phyloP scores from a whole-genome alignment of 352 stramenopile species.

The Blastocystis sp. region DNA sequence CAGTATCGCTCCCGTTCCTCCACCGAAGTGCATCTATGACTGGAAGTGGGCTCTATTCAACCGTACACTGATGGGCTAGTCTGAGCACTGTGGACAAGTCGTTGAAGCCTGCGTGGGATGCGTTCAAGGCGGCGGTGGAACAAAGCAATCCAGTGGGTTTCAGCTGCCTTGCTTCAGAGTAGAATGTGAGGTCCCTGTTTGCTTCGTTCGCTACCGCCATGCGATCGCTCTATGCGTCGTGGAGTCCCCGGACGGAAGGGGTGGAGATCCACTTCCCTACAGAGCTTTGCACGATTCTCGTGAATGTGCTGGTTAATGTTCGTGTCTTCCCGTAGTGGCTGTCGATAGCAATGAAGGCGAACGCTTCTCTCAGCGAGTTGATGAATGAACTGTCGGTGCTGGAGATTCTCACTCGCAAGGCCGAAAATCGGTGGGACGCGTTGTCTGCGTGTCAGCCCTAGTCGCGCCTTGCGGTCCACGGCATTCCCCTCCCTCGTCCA shows the following conservation, averaged over 20 bases:
- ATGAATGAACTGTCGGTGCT: conserved; percentile 28
- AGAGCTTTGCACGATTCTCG: conserved; percentile 6
- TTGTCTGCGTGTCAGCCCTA: background rate
- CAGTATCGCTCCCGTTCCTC: background rate
- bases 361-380: background rate
- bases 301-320: background rate
- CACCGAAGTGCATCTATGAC: background rate
- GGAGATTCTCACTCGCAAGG: conserved; percentile 37
- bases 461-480: background rate
- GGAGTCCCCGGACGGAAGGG: background rate
- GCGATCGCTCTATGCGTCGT: background rate
- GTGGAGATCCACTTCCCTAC: background rate
- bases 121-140: conserved; percentile 17
- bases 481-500: background rate
- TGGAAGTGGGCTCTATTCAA: background rate
- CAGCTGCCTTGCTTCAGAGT: background rate
- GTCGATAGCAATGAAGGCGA: conserved; percentile 1
- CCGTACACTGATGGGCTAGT: background rate
- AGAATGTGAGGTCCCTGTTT: background rate
- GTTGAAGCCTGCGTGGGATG: background rate
- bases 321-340: conserved; percentile 12
- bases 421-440: background rate
- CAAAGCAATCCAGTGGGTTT: background rate
- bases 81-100: background rate
- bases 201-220: background rate